Percentiles rank a stretch among this genome's conserved stretches.
Evolutionary conservation across 2,329 filamentous ascomycete species (phyloP).

Genomic region (Scopulariopsis brevicaulis): DNA sequence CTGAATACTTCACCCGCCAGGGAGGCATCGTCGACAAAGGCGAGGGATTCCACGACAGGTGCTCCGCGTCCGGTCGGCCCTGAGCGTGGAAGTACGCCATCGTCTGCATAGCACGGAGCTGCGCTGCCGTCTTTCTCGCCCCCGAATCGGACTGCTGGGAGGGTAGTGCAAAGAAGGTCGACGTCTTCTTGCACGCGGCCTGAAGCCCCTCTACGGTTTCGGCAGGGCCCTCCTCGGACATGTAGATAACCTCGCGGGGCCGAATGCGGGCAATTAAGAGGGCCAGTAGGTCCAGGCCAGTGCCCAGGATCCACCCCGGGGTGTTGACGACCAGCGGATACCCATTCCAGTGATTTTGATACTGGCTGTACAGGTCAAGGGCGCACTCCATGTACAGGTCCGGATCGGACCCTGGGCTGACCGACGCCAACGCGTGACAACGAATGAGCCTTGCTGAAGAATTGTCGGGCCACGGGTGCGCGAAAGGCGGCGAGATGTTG

Average conservation of each 20-base stretch:
- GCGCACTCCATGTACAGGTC: slow-evolving; percentile 56
- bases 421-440: slow-evolving; percentile 55
- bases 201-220: slow-evolving; percentile 44
- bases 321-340: slow-evolving; percentile 61
- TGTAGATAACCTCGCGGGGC: slow-evolving; percentile 54
- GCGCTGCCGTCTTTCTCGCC: slow-evolving; percentile 47
- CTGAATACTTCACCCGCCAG: slow-evolving; percentile 49
- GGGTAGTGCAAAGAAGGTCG: slow-evolving; percentile 37
- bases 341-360: slow-evolving; percentile 31
- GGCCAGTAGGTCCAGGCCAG: slow-evolving; percentile 53
- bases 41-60: slow-evolving; percentile 33
- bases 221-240: slow-evolving; percentile 51
- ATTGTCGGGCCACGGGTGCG: slow-evolving; percentile 31
- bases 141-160: slow-evolving; percentile 44
- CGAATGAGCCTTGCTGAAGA: slow-evolving; percentile 29
- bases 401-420: slow-evolving; percentile 54
- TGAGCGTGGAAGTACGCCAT: slow-evolving; percentile 63
- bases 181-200: slow-evolving; percentile 24
- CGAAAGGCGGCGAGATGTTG: slow-evolving; percentile 57
- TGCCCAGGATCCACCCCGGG: slow-evolving; percentile 62
- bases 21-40: slow-evolving; percentile 47
- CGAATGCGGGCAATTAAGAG: slow-evolving; percentile 40
- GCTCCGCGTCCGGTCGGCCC: background rate
- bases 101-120: slow-evolving; percentile 63
- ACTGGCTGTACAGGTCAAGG: slow-evolving; percentile 48